Base-by-base conservation (phyloP, 2,329 filamentous ascomycete species). In the Acrodontium crateriforme region DNA sequence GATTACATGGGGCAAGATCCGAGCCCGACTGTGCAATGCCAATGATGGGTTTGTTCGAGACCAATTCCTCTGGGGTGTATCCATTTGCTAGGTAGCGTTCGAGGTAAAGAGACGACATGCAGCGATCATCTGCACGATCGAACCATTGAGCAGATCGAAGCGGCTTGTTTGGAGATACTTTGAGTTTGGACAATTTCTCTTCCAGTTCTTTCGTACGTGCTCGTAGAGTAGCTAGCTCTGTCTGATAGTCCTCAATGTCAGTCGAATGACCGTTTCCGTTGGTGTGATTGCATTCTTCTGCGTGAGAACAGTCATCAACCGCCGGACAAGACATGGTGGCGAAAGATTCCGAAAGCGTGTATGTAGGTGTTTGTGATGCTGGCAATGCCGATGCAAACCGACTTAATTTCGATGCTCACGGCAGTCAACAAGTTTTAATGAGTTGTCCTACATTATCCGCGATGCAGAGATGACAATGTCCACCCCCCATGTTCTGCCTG, bases 181-280 rank as follows among this genome's bases (percentile, higher is more conserved):
- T 33, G 18, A 42, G 32, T 20, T 39, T 38, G 2, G 43, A 40
- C 9, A 49, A 19, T 27, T 47, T 41, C 5, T 39, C 36, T 30
- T 49, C 46, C 1, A 49, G 36, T 16, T 46, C 41, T 27, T 43
- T 38, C 9, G 45, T 44, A 24, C 45, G 38, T 12, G 42, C 42
- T 27, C 41, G 36, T 6, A 49, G 37, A 2, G 40, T 36, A 17
- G 39, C 20, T n/a, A 47, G 38, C 23, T 49, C 44, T 18, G 36
- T 39, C 24, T 44, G 42, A 37, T 47, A 47, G 32, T 49, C 45
- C 33, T 49, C 46, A 10, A 49, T 49, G 29, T 49, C 46, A 8
- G 31, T 28, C 3, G 35, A 16, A 11, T 39, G 23, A 30, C 27
- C 17, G 16, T 30, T 34, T 16, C 20, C 16, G 17, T 15, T 17